Conservation (phyloP, 225 moss, liverwort and hornwort genomes). For the Physcomitrellopsis africana region DNA sequence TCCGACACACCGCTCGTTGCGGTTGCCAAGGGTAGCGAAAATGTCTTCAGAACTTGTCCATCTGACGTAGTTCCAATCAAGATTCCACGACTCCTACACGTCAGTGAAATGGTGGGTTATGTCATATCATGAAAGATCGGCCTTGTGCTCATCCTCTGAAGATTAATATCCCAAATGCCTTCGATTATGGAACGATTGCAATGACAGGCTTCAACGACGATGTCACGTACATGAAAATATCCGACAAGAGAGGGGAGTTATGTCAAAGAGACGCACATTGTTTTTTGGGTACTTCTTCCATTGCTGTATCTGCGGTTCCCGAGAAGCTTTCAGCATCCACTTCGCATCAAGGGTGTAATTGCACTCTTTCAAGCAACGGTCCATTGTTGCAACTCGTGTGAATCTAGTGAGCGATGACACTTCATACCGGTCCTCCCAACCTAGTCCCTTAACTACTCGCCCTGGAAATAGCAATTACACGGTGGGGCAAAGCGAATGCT, state of each 20-base stretch:
- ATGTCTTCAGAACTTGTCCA: constrained; percentile 62
- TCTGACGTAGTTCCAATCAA: constrained; percentile 39
- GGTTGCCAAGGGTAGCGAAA: constrained; percentile 28
- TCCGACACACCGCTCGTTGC: constrained; percentile 64
- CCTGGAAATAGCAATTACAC: constrained; percentile 20
- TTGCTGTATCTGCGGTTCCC: constrained; percentile 27
- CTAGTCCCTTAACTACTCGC: constrained; percentile 41
- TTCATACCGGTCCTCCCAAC: constrained; percentile 69
- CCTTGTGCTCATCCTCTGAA: not conserved
- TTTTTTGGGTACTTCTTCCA: constrained; percentile 31
- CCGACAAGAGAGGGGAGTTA: not conserved
- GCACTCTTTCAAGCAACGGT: constrained; percentile 62
- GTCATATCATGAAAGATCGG: not conserved
- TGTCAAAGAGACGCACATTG: constrained; percentile 20
- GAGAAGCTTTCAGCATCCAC: constrained; percentile 53
- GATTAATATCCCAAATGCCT: too few relatives aligned
- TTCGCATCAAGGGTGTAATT: constrained; percentile 50
- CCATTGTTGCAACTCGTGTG: constrained; percentile 50
- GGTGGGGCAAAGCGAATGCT: too few relatives aligned
- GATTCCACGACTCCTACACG: constrained; percentile 46
- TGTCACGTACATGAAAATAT: not conserved
- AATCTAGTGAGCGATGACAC: constrained; percentile 58
- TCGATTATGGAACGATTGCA: too few relatives aligned
- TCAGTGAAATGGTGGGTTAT: not conserved
- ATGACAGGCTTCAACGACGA: too few relatives aligned